phyloP scores from a whole-genome alignment of 148 eudicot species.

The Persicaria maculosa region DNA sequence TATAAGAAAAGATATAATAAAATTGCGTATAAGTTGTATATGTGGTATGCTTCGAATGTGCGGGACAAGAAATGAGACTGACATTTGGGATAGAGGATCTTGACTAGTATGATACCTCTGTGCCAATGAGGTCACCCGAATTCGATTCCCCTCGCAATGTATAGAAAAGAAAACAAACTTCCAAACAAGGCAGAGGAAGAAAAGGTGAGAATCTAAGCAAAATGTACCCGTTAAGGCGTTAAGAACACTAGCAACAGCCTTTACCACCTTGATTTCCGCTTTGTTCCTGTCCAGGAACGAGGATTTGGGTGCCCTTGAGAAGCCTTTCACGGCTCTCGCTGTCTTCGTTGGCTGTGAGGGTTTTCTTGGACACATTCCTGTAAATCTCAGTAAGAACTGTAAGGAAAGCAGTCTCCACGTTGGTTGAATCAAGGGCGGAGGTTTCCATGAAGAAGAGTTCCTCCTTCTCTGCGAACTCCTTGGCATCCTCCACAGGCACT shows the following conservation, averaged over 20 bases:
- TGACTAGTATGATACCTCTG: no score
- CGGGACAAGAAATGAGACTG: no score
- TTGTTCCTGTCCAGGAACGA: conserved; percentile 29
- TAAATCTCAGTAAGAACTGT: conserved; percentile 39
- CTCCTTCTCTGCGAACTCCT: conserved; percentile 54
- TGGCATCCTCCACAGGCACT: conserved; percentile 50
- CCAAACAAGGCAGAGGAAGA: no score
- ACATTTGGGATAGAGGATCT: no score
- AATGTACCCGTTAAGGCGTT: no score
- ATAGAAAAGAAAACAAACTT: no score
- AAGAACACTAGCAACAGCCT: conserved; percentile 5
- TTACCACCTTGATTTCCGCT: conserved; percentile 35
- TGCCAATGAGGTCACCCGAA: no score
- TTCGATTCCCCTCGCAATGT: no score
- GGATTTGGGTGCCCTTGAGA: conserved; percentile 33
- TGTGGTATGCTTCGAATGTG: no score
- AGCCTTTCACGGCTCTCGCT: conserved; percentile 15
- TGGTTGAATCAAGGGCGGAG: conserved; percentile 48
- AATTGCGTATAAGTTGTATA: no score
- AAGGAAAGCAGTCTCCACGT: conserved; percentile 43
- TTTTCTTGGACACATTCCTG: conserved; percentile 33
- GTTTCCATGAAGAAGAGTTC: conserved; percentile 55
- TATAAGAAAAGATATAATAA: no score
- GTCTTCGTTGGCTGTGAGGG: conserved; percentile 26
- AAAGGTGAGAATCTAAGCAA: no score